Conservation (phyloP, 2,329 filamentous ascomycete genomes). For the Hymenoscyphus occultus region DNA sequence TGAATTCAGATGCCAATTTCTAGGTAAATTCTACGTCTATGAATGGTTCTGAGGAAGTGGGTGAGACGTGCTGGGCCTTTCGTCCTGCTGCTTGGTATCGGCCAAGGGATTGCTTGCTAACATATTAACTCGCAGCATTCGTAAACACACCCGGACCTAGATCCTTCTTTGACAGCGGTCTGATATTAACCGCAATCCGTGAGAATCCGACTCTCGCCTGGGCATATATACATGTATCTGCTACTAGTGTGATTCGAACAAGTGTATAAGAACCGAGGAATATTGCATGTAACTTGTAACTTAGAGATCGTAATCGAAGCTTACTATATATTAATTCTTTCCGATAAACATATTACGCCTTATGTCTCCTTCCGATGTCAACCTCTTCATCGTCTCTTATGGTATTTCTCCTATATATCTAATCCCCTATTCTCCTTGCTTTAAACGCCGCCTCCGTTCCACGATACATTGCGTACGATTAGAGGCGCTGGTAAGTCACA, state of each 20-base stretch:
- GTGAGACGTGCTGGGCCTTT: background rate
- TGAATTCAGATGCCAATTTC: slow-evolving; percentile 19
- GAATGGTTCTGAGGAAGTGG: no score
- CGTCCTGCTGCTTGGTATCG: slow-evolving; percentile 14
- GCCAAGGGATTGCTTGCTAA: slow-evolving; percentile 12
- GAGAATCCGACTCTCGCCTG: slow-evolving; percentile 17
- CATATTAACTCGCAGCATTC: slow-evolving; percentile 18
- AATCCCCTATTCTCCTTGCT: no score
- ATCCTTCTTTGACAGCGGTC: slow-evolving; percentile 12
- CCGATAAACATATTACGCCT: no score
- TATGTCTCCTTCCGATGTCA: no score
- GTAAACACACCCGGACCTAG: slow-evolving; percentile 15
- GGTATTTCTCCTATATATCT: no score
- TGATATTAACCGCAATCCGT: slow-evolving; percentile 17
- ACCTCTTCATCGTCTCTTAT: no score
- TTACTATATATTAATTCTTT: no score
- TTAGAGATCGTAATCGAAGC: slow-evolving; percentile 15
- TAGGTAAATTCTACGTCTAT: slow-evolving; percentile 7
- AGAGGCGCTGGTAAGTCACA: no score
- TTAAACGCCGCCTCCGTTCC: no score
- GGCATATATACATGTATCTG: slow-evolving; percentile 22
- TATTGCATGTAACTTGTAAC: background rate
- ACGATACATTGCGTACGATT: no score
- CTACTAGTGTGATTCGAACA: slow-evolving; percentile 19
- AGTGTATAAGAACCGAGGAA: slow-evolving; percentile 7